Evolutionary conservation across 2,329 filamentous ascomycete species (phyloP).

Genomic region (Hypoxylon rubiginosum): DNA sequence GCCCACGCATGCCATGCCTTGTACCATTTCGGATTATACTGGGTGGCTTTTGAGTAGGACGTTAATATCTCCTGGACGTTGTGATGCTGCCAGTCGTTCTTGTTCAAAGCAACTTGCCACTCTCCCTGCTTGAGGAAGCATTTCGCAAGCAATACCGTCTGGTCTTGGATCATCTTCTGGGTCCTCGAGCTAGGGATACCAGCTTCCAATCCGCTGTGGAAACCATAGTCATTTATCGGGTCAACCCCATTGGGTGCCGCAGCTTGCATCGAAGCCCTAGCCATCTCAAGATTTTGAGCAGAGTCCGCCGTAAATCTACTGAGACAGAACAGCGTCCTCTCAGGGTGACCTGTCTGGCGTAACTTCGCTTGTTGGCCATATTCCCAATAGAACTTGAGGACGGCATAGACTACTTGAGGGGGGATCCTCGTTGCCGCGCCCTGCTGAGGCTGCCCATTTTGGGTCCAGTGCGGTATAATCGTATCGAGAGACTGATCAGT

Average conservation of each 20-base stretch:
- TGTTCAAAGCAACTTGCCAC: slow-evolving; percentile 89
- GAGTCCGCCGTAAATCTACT: slow-evolving; percentile 73
- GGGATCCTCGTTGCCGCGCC: slow-evolving; percentile 62
- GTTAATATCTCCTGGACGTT: slow-evolving; percentile 88
- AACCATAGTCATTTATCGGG: slow-evolving; percentile 62
- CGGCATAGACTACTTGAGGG: slow-evolving; percentile 93
- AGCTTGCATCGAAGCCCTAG: slow-evolving; percentile 61
- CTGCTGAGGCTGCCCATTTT: slow-evolving; percentile 53
- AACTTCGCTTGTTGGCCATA: slow-evolving; percentile 73
- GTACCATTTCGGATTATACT: slow-evolving; percentile 95
- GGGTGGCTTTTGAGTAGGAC: slow-evolving; percentile 92
- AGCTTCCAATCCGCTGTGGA: slow-evolving; percentile 62
- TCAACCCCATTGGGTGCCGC: slow-evolving; percentile 62
- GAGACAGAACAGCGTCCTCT: slow-evolving; percentile 70
- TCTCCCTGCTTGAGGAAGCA: slow-evolving; percentile 97
- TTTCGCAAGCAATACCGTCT: slow-evolving; percentile 85
- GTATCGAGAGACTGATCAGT: slow-evolving; percentile 73
- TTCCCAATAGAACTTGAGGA: slow-evolving; percentile 97
- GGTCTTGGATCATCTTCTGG: slow-evolving; percentile 68
- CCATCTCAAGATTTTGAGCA: slow-evolving; percentile 66
- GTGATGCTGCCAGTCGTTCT: slow-evolving; percentile 89
- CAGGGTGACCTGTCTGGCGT: slow-evolving; percentile 60
- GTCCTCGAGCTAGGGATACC: slow-evolving; percentile 63
- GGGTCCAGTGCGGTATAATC: slow-evolving; percentile 72
- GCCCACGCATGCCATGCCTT: slow-evolving; percentile 99